These are phyloP conservation scores for Diplocarpon mali DNA, from an alignment of 2,329 filamentous ascomycete species.

Conservation along the genomic window DNA sequence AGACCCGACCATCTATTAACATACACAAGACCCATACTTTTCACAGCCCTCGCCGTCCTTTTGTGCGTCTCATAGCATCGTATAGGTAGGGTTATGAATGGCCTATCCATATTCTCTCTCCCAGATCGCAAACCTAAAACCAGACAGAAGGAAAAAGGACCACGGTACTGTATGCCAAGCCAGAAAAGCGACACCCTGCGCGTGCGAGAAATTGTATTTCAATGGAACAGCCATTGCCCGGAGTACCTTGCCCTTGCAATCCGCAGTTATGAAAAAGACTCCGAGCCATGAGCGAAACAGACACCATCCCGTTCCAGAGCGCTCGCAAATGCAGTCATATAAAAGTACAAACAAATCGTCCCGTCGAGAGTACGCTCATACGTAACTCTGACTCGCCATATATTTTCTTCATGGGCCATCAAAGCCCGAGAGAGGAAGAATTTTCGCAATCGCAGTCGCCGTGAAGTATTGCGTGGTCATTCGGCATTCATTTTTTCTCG, in stretches of 20 bases:
- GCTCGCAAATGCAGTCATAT: conserved; percentile 24
- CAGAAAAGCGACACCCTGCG: neutral
- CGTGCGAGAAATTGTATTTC: conserved; percentile 2
- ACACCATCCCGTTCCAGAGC: conserved; percentile 12
- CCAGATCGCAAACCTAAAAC: no score
- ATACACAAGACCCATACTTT: conserved; percentile 2
- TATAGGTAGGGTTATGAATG: no score
- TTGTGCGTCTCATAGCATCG: neutral
- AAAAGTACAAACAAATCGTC: conserved; percentile 19
- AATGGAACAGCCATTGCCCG: conserved; percentile 6
- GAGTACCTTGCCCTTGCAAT: conserved; percentile 4
- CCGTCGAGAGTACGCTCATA: conserved; percentile 6
- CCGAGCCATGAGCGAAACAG: conserved; percentile 6
- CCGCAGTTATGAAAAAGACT: neutral
- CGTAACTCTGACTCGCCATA: conserved; percentile 1
- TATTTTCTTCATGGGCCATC: conserved; percentile 1
- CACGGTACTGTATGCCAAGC: neutral
- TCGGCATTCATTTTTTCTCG: no score
- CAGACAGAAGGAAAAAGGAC: neutral
- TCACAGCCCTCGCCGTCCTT: neutral
- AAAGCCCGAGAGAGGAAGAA: conserved; percentile 2
- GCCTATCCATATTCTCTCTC: no score
- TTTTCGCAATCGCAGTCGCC: neutral
- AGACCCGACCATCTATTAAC: neutral
- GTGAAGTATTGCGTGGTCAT: no score